Conservation (phyloP, 2,329 filamentous ascomycete genomes). For the Cadophora luteo-olivacea region DNA sequence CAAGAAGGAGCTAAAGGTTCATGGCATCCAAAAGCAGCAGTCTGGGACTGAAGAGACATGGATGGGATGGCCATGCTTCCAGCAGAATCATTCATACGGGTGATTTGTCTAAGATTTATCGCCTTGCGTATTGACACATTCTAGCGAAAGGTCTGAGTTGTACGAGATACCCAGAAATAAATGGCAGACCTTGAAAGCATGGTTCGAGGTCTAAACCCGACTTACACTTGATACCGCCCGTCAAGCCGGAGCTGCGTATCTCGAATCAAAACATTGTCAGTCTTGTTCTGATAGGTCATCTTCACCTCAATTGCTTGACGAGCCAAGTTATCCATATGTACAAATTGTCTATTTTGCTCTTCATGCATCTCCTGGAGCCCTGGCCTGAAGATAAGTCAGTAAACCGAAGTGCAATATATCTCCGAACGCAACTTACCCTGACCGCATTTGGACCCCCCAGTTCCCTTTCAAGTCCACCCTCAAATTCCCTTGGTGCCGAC, state of each 20-base stretch:
- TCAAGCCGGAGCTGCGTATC: background rate
- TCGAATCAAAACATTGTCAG: background rate
- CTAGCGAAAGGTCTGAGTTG: background rate
- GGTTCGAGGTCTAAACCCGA: background rate
- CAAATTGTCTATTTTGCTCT: conserved; percentile 41
- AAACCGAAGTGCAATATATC: background rate
- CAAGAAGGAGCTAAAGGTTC: background rate
- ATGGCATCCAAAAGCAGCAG: background rate
- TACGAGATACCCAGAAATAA: too few relatives aligned
- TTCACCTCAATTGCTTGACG: background rate
- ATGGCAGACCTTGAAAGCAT: background rate
- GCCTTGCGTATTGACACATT: background rate
- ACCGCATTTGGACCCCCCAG: conserved; percentile 73
- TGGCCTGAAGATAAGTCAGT: conserved; percentile 51
- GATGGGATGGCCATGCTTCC: background rate
- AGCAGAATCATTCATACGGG: too few relatives aligned
- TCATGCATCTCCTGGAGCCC: conserved; percentile 57
- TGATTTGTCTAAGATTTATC: too few relatives aligned
- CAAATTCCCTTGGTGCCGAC: conserved; percentile 73
- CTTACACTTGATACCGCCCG: background rate
- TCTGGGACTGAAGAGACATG: background rate
- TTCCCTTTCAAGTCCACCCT: conserved; percentile 75
- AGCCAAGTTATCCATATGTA: conserved; percentile 40
- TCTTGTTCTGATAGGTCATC: background rate
- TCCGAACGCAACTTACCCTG: conserved; percentile 59